Conservation (phyloP, 2,329 filamentous ascomycete genomes). For the Trichoderma atrobrunneum region DNA sequence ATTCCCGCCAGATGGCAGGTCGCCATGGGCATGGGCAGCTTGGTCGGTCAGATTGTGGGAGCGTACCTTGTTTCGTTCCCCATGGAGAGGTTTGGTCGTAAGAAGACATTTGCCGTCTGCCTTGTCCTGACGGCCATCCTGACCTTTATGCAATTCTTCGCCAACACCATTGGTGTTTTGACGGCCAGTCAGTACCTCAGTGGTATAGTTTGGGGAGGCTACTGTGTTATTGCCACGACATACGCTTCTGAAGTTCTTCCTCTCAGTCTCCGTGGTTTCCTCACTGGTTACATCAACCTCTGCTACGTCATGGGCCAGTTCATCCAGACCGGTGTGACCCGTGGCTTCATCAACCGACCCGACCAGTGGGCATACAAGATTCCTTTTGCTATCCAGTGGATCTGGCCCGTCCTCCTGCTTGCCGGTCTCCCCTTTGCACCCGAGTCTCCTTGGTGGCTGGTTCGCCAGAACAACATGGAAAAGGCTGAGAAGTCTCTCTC, state of each 20-base stretch:
- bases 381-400: constrained; percentile 49
- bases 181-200: constrained; percentile 44
- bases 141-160: constrained; percentile 50
- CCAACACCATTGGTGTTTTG: constrained; percentile 36
- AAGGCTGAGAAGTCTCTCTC: constrained; percentile 6
- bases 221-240: constrained; percentile 43
- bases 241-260: constrained; percentile 47
- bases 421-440: constrained; percentile 42
- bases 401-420: constrained; percentile 44
- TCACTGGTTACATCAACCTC: constrained; percentile 46
- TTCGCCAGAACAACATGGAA: constrained; percentile 18
- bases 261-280: constrained; percentile 39
- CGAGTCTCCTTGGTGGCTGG: constrained; percentile 29
- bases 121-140: constrained; percentile 34
- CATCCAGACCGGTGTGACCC: constrained; percentile 36
- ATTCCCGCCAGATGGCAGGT: constrained; percentile 51
- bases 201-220: constrained; percentile 46
- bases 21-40: constrained; percentile 42
- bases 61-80: constrained; percentile 26
- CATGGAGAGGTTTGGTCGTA: constrained; percentile 41
- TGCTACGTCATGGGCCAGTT: constrained; percentile 48
- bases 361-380: constrained; percentile 46
- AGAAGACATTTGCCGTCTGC: constrained; percentile 40
- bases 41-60: constrained; percentile 49
- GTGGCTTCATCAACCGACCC: constrained; percentile 29